Percentiles rank a stretch among this genome's conserved stretches.
Conservation (phyloP, 1,284 basidiomycete genomes). For the Cryptococcus sp. region DNA sequence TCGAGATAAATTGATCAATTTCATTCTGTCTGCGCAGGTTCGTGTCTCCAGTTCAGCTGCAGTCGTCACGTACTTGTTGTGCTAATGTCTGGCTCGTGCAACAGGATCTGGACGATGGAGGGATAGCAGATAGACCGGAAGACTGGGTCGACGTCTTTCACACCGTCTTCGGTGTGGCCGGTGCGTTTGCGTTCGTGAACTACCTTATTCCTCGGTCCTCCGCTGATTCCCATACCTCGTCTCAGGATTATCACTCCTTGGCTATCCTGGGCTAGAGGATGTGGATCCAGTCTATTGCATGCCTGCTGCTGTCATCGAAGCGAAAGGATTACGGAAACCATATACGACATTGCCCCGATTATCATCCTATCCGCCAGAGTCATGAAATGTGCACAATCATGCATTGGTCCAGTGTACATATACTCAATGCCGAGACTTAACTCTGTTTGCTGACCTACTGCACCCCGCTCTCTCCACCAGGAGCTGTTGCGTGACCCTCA, state of each 20-base stretch:
- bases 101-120: constrained; percentile 85
- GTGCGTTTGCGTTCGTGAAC: constrained; percentile 55
- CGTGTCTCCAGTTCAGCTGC: constrained; percentile 25
- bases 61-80: background rate
- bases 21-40: constrained; percentile 88
- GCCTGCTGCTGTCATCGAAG: constrained; percentile 74
- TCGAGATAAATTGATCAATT: constrained; percentile 70
- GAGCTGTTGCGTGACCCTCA: constrained; percentile 32
- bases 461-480: constrained; percentile 43
- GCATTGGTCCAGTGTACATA: background rate
- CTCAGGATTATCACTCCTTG: constrained; percentile 79
- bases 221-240: background rate
- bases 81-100: background rate
- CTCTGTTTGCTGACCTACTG: constrained; percentile 30
- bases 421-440: background rate
- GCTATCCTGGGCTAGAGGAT: constrained; percentile 78
- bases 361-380: constrained; percentile 14
- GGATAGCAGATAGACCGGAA: constrained; percentile 90
- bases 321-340: constrained; percentile 58
- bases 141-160: constrained; percentile 97
- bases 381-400: constrained; percentile 11
- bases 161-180: constrained; percentile 88
- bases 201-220: background rate
- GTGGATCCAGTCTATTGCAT: constrained; percentile 97
- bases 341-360: constrained; percentile 41